A percentile compares a stretch with the other conserved stretches of the same genome.
phyloP scores from a whole-genome alignment of 768 basidiomycete genomes.

The Leccinum subtestaceum region DNA sequence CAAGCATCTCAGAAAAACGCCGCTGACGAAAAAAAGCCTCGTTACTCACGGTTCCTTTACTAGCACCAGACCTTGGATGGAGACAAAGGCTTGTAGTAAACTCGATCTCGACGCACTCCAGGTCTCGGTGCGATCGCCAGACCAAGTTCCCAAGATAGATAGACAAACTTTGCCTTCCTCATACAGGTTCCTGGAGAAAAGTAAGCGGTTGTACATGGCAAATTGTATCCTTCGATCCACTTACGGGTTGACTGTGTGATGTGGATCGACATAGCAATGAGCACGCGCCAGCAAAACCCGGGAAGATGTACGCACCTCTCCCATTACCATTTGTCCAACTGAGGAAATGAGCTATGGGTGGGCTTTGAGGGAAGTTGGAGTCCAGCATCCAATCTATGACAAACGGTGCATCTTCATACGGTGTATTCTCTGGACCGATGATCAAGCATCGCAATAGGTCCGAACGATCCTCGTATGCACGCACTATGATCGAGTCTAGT shows the following conservation, averaged over 20 bases:
- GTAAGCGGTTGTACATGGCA: background rate
- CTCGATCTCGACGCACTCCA: constrained; percentile 87
- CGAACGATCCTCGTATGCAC: constrained; percentile 85
- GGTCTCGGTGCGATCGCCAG: constrained; percentile 81
- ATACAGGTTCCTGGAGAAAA: constrained; percentile 68
- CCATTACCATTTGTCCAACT: constrained; percentile 96
- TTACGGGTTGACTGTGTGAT: constrained; percentile 64
- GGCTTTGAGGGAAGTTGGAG: constrained; percentile 77
- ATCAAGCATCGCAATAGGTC: constrained; percentile 88
- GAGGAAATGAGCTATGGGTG: constrained; percentile 85
- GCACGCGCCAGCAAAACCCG: background rate
- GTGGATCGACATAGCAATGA: background rate
- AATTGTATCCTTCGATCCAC: constrained; percentile 24
- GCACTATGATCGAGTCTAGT: constrained; percentile 81
- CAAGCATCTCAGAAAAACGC: constrained; percentile 2
- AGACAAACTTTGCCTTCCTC: constrained; percentile 95
- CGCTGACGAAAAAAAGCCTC: background rate
- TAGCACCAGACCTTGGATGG: constrained; percentile 90
- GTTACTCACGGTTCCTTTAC: constrained; percentile 84
- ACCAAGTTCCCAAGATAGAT: constrained; percentile 90
- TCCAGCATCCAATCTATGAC: constrained; percentile 93
- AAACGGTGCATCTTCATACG: constrained; percentile 93
- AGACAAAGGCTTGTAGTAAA: constrained; percentile 87
- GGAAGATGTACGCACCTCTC: constrained; percentile 37
- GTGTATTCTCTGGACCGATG: constrained; percentile 90